Percentiles rank a stretch among this genome's conserved stretches.
Evolutionary conservation across 768 basidiomycete genomes (phyloP).

Genomic region (Amylocystis lapponica): DNA sequence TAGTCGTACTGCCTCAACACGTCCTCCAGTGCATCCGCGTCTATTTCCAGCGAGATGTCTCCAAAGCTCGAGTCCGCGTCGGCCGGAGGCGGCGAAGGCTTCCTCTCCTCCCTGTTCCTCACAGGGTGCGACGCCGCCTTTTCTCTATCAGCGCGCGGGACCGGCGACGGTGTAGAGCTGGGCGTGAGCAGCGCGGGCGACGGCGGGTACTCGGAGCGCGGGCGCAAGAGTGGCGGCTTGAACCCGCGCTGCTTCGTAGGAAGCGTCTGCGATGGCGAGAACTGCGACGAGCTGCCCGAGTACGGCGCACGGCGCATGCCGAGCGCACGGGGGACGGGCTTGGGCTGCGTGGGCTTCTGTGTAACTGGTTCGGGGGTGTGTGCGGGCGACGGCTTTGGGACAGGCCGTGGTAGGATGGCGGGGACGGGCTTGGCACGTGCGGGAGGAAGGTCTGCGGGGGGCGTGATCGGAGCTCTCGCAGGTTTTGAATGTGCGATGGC

Average conservation of each 20-base stretch:
- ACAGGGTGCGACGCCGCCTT: not conserved
- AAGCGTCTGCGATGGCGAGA: slow-evolving; percentile 4
- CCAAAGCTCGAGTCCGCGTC: slow-evolving; percentile 5
- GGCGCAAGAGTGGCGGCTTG: slow-evolving; percentile 2
- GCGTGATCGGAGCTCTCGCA: too few relatives aligned
- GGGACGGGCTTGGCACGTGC: too few relatives aligned
- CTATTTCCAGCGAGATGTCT: not conserved
- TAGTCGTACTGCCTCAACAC: slow-evolving; percentile 1
- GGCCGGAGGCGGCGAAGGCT: not conserved
- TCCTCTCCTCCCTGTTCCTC: not conserved
- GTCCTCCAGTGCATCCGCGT: not conserved
- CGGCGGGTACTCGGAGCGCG: not conserved
- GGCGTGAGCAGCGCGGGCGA: slow-evolving; percentile 2
- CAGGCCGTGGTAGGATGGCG: too few relatives aligned
- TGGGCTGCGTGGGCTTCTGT: not conserved
- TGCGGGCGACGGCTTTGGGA: too few relatives aligned
- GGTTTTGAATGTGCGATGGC: too few relatives aligned
- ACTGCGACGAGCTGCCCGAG: not conserved
- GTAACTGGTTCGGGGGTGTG: too few relatives aligned
- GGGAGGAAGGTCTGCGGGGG: too few relatives aligned
- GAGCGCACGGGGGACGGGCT: not conserved
- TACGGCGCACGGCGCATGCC: slow-evolving; percentile 1
- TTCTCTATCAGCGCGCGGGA: not conserved
- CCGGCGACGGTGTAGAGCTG: not conserved
- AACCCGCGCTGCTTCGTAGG: slow-evolving; percentile 4